These are phyloP conservation scores for Luvunga scandens DNA, from an alignment of 345 rosid genomes.

Conservation along the genomic window DNA sequence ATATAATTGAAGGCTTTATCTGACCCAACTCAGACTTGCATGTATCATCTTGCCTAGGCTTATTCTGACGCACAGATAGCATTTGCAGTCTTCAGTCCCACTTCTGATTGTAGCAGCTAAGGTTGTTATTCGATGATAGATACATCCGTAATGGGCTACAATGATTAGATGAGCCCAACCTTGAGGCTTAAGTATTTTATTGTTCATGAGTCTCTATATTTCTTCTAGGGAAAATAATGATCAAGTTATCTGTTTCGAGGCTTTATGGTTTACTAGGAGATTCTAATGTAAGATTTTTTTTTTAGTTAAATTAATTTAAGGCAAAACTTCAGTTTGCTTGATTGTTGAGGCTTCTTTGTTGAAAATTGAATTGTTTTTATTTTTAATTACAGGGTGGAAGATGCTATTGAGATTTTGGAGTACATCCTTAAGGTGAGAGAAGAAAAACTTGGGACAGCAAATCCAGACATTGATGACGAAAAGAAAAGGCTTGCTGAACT, in stretches of 20 bases:
- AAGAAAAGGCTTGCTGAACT: constrained; percentile 51
- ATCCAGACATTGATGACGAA: constrained; percentile 52
- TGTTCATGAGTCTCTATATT: too few species aligned
- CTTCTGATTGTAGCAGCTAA: not conserved
- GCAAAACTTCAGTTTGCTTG: not conserved
- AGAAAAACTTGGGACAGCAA: constrained; percentile 52
- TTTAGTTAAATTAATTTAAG: not conserved
- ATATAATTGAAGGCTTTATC: not conserved
- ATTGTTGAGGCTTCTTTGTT: not conserved
- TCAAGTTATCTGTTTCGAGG: not conserved
- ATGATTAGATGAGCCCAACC: not conserved
- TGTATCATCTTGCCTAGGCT: not conserved
- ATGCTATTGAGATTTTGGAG: constrained; percentile 56
- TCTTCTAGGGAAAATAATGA: too few species aligned
- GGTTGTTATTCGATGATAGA: not conserved
- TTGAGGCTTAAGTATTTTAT: not conserved
- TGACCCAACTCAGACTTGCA: not conserved
- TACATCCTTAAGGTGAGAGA: constrained; percentile 52
- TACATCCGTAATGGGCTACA: not conserved
- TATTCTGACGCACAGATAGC: not conserved
- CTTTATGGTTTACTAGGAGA: not conserved
- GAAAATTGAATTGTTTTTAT: not conserved
- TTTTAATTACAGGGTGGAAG: constrained; percentile 41
- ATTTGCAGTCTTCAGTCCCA: not conserved
- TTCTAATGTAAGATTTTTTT: not conserved